A percentile compares a stretch with the other conserved stretches of the same genome.
phyloP scores from a whole-genome alignment of 169 alveolate genomes.

The Plasmodium falciparum region DNA sequence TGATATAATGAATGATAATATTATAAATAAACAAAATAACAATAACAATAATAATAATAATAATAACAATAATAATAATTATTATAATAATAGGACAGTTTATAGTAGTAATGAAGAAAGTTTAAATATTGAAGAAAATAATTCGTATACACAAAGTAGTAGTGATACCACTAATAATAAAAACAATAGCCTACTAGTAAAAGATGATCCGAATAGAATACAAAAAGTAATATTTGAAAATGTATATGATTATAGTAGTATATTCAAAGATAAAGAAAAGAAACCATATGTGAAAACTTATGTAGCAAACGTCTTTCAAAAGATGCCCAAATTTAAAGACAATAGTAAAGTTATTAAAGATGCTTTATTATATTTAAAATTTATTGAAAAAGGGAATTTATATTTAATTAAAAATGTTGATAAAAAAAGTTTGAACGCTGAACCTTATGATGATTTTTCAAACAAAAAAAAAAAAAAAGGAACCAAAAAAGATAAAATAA shows the following conservation, averaged over 20 bases:
- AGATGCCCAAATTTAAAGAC: slow-evolving; percentile 66
- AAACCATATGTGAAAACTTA: slow-evolving; percentile 37
- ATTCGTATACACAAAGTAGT: not conserved
- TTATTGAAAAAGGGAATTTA: slow-evolving; percentile 68
- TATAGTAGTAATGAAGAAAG: not conserved
- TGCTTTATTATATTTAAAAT: slow-evolving; percentile 62
- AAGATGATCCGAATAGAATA: slow-evolving; percentile 72
- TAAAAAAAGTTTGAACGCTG: slow-evolving; percentile 40
- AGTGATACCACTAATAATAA: slow-evolving; percentile 18
- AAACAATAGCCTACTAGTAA: slow-evolving; percentile 33
- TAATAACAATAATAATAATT: not conserved
- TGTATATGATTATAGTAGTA: slow-evolving; percentile 42
- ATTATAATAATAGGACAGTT: not conserved
- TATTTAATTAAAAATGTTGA: slow-evolving; percentile 69
- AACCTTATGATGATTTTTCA: slow-evolving; percentile 64
- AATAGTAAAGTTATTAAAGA: slow-evolving; percentile 64
- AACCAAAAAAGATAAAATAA: slow-evolving; percentile 57
- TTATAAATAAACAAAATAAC: not conserved
- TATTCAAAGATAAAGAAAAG: slow-evolving; percentile 66
- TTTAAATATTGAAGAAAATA: not conserved
- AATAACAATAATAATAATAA: not conserved
- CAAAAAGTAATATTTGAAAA: slow-evolving; percentile 54
- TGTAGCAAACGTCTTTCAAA: slow-evolving; percentile 55
- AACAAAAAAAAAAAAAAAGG: slow-evolving; percentile 50
- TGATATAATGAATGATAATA: not conserved